Conservation (phyloP, 768 basidiomycete species). For the Podaxis carcinomalis region DNA sequence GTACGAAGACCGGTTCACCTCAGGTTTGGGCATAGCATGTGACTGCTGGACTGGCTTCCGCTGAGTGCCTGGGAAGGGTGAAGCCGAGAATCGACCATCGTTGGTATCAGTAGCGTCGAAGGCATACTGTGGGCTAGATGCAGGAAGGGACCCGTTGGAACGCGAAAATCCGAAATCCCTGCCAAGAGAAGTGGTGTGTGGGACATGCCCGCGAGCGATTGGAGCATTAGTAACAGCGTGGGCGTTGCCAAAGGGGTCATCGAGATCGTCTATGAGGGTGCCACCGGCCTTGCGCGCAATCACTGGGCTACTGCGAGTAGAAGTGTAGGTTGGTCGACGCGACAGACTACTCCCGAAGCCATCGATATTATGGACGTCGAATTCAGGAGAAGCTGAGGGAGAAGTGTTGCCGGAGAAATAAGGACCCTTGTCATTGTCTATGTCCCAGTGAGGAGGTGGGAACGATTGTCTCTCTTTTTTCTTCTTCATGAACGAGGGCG, state of each 20-base stretch:
- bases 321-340: constrained; percentile 4
- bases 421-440: constrained; percentile 42
- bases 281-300: neutral
- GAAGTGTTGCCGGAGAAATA: constrained; percentile 38
- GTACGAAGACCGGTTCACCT: constrained; percentile 41
- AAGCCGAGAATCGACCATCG: neutral
- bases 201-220: neutral
- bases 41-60: neutral
- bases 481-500: constrained; percentile 32
- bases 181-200: constrained; percentile 2
- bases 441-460: constrained; percentile 65
- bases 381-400: neutral
- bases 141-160: neutral
- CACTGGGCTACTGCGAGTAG: neutral
- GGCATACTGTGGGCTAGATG: neutral
- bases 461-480: constrained; percentile 51
- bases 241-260: constrained; percentile 7
- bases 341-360: neutral
- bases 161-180: neutral
- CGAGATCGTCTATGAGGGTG: constrained; percentile 6
- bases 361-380: neutral
- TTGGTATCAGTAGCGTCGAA: neutral
- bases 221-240: neutral
- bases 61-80: neutral
- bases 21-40: constrained; percentile 42